Base-by-base conservation (phyloP, 768 basidiomycete species). In the Dendrothele bispora region DNA sequence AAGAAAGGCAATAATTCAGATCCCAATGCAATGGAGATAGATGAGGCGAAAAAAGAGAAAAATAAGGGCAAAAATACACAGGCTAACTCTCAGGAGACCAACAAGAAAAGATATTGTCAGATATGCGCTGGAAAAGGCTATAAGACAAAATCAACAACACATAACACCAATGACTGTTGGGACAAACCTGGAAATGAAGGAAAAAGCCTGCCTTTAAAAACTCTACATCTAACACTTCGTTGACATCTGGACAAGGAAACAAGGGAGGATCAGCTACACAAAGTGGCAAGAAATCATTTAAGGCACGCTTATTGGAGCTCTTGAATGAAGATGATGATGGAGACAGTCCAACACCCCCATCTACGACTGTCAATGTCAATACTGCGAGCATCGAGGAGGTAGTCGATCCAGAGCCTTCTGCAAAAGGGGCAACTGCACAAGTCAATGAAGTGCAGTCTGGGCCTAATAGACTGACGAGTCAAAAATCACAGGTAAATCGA, bases 391-490 rank as follows among this genome's bases (percentile, higher is more conserved):
- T 43, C 29, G 10, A 24, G 10, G 12, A 43, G 30, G 30, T 27
- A 27, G 28, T 30, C 25, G 24, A 5, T 28, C 24, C 42, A 17
- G 5, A 12, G 27, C 28, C 27, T 28, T 10, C 25, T 28, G 25
- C 5, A 34, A 43, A 15, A 28, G 42, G 20, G 27, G 28, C 27
- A 30, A 28, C 42, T 43, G 42, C 28, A 43, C 42, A 28, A 28
- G 29, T 43, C 27, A 28, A 43, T 43, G 42, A 43, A 28, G 42
- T 43, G 42, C 42, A 43, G 42, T 4, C 42, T 17, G 42, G 42
- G 18, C 42, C 42, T 43, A 28, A n/a, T n/a, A n/a, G n/a, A n/a
- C 42, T n/a, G 29, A 26, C 40, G 14, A 18, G 38, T 14, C 12
- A 39, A 39, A 18, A 21, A 8, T 21, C 20, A 24, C n/a, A n/a